phyloP scores from a whole-genome alignment of 2,329 filamentous ascomycete species.

The Zymoseptoria brevis region DNA sequence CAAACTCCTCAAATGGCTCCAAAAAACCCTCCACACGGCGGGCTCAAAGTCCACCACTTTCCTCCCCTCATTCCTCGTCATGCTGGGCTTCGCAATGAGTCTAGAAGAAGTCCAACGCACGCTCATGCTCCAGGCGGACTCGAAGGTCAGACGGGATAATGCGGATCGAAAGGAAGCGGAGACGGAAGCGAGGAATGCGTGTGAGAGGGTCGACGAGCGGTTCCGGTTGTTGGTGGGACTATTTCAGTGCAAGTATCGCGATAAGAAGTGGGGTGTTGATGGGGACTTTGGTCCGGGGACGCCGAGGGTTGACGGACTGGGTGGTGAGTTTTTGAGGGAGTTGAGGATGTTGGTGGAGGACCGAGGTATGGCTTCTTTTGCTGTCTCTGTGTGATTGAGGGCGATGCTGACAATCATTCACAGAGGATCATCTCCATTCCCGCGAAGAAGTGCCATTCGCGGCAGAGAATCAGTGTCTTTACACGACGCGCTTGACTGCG shows the following conservation, averaged over 20 bases:
- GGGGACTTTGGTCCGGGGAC: conserved; percentile 34
- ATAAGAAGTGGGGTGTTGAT: conserved; percentile 30
- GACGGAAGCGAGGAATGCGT: conserved; percentile 31
- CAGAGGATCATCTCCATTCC: conserved; percentile 34
- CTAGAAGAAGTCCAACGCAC: conserved; percentile 42
- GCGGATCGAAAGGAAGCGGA: conserved; percentile 5
- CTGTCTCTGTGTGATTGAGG: neutral
- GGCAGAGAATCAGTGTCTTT: conserved; percentile 32
- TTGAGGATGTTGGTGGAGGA: conserved; percentile 35
- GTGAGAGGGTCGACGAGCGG: conserved; percentile 37
- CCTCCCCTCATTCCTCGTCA: conserved; percentile 39
- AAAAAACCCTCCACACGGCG: conserved; percentile 39
- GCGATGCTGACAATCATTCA: conserved; percentile 1
- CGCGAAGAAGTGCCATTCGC: conserved; percentile 34
- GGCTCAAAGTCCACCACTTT: conserved; percentile 37
- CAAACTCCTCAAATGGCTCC: conserved; percentile 39
- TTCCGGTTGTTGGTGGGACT: conserved; percentile 39
- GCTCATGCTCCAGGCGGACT: conserved; percentile 36
- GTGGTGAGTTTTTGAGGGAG: conserved; percentile 31
- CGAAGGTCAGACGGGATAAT: conserved; percentile 28
- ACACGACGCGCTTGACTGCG: conserved; percentile 37
- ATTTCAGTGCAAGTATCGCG: conserved; percentile 43
- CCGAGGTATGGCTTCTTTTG: conserved; percentile 31
- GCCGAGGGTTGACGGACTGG: conserved; percentile 30
- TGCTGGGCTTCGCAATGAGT: conserved; percentile 42